Base-by-base conservation (phyloP, 2,329 filamentous ascomycete genomes). In the Ascocoryne sarcoides region DNA sequence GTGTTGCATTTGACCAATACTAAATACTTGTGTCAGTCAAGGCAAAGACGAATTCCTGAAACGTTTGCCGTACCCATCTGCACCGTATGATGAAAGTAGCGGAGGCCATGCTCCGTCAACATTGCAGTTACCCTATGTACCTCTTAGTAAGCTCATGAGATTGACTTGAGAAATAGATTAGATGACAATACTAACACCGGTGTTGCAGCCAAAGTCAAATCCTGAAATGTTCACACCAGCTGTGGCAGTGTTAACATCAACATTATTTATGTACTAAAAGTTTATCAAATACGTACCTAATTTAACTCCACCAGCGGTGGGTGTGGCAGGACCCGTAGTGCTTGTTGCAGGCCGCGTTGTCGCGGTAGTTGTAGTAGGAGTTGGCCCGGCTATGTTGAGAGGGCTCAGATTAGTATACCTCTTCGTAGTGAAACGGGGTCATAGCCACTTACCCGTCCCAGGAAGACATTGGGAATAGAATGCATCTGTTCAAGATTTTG, bases 221-320 rank as follows among this genome's bases (percentile, higher is more conserved):
- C 32, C 32, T 20, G 32, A 15, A 12, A 35, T 35, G n/a, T 35
- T 35, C 32, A 35, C 32, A 20, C 32, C 32, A 8, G 32, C 32
- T 26, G 23, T 26, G 23, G 23, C 7, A 7, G 23, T 12, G 12
- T 7, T 26, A 7, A 12, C 7, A 12, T 7, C 7, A 26, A 7
- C 12, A 26, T 7, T 7, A 26, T 12, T 26, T 12, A 12, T 26
- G 23, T 7, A 7, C 23, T 7, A 26, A 26, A 12, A 7, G 7
- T 26, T 26, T 26, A 12, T 26, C 12, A 12, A 26, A 7, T 7
- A 7, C 7, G 23, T 26, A 26, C 7, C 7, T 26, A 12, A 7
- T 26, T 7, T 26, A 7, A 7, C 23, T 26, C 23, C 23, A 26
- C 7, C 23, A 7, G 23, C n/a, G n/a, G n/a, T n/a, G n/a, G n/a